phyloP scores from a whole-genome alignment of 306 rosid genomes.

The Prosopis cineraria region DNA sequence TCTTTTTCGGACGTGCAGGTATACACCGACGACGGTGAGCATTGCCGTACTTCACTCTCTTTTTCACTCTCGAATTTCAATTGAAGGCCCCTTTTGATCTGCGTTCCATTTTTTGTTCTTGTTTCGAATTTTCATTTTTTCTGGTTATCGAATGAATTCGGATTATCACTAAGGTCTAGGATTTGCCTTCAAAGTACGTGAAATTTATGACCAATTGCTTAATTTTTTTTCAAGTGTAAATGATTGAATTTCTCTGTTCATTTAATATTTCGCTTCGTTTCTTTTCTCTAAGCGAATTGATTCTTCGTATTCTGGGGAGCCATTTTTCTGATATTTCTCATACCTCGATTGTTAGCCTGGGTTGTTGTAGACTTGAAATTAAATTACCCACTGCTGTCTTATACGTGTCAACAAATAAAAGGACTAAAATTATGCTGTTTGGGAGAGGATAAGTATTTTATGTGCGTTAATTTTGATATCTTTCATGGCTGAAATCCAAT shows the following conservation, averaged over 20 bases:
- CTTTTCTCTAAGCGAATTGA: not conserved
- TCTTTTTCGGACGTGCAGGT: conserved; percentile 12
- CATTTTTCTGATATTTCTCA: not conserved
- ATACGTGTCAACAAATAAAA: not conserved
- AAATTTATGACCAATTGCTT: conserved; percentile 22
- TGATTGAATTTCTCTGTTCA: not conserved
- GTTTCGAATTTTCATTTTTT: not conserved
- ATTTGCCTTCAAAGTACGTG: not conserved
- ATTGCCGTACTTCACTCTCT: not conserved
- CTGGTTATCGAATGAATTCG: not conserved
- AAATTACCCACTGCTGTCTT: not conserved
- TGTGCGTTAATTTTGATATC: conserved; percentile 9
- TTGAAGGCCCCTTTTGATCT: not conserved
- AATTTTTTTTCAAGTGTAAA: not conserved
- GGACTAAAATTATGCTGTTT: not conserved
- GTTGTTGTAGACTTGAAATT: not conserved
- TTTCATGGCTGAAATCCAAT: conserved; percentile 7
- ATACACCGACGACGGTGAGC: conserved; percentile 33
- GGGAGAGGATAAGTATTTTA: not conserved
- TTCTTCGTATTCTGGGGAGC: conserved; percentile 7
- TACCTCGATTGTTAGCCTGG: conserved; percentile 19
- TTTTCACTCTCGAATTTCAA: not conserved
- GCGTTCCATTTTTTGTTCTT: not conserved
- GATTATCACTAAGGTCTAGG: not conserved
- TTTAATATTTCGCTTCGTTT: conserved; percentile 15